Base-by-base conservation (phyloP, 306 rosid genomes). In the Trifolium fragiferum region DNA sequence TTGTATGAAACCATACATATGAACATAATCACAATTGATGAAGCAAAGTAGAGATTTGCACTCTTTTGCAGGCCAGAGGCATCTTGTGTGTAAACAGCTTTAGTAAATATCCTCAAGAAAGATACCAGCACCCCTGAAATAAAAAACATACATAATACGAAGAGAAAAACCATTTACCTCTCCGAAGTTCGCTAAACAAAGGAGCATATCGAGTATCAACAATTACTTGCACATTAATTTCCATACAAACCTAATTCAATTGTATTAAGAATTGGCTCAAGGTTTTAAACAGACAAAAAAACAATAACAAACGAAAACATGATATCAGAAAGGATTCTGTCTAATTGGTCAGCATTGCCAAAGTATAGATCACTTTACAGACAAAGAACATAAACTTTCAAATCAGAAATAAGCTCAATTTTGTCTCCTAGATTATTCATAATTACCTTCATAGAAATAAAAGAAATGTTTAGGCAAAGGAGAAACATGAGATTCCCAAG, bases 101-200 rank as follows among this genome's bases (percentile, higher is more conserved):
- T 94, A 1, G 98, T 88, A 65, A 90, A 30, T 71, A 92, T 82
- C 82, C 99, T 90, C 41, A 94, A 77, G 62, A 77, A 21, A 18
- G 97, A 88, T 80, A 85, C 88, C 50, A 94, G 89, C 40, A 94
- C 93, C 47, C 99, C 99, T 92, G 80, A 35, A 83, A 50, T 60
- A 2, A 37, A 59, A 76, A 76, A 67, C 62, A 64, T 70, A 51
- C 49, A 41, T 4, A 62, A 43, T 51, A 23, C 41, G 30, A 60
- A 59, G 8, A 55, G 10, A 6, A 58, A 40, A 66, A 64, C 15
- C 11, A 14, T 16, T 15, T 57, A 47, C 30, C 59, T 40, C 35
- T 58, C 27, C 63, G 8, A 70, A 37, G 33, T 71, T 83, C 67
- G 19, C 15, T 21, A 63, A 19, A 43, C 65, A 60, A 15, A 15